Percentiles rank a stretch among this genome's conserved stretches.
Conservation (phyloP, 2,329 filamentous ascomycete genomes). For the Ophiostoma montium region DNA sequence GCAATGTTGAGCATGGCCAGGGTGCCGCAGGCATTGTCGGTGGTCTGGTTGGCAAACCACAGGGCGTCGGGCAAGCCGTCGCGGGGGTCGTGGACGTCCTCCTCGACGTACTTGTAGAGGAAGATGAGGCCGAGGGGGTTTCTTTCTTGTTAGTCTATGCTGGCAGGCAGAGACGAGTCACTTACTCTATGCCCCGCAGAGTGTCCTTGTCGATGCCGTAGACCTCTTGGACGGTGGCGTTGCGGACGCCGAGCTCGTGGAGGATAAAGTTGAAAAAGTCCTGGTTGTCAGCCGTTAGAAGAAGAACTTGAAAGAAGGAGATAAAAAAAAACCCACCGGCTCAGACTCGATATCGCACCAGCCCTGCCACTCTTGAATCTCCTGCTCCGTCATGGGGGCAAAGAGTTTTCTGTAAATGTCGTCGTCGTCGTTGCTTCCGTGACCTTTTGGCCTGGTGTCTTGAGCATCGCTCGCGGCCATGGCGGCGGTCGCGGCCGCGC, state of each 20-base stretch:
- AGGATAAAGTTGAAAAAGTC: constrained; percentile 79
- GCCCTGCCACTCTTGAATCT: constrained; percentile 50
- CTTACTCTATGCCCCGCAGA: constrained; percentile 43
- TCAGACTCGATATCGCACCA: constrained; percentile 85
- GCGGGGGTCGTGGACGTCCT: constrained; percentile 36
- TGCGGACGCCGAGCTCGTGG: constrained; percentile 58
- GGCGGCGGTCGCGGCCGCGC: constrained; percentile 3
- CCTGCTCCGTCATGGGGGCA: constrained; percentile 32
- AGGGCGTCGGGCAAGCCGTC: constrained; percentile 40
- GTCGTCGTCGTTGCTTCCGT: constrained; percentile 1
- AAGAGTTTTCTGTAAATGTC: constrained; percentile 22
- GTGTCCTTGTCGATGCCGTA: constrained; percentile 55
- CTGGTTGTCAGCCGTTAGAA: constrained; percentile 28
- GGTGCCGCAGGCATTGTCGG: constrained; percentile 78
- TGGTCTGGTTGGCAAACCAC: constrained; percentile 94
- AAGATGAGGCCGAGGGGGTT: constrained; percentile 80
- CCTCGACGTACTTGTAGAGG: constrained; percentile 57
- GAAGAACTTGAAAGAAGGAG: constrained; percentile 12
- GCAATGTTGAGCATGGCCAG: constrained; percentile 85
- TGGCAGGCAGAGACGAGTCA: no score
- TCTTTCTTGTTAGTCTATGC: no score
- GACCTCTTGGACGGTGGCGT: constrained; percentile 63
- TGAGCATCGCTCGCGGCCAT: constrained; percentile 2
- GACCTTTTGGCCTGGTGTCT: neutral
- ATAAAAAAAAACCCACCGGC: constrained; percentile 37